Evolutionary conservation across 441 rosid genomes (phyloP), one percentile per base, ranked within the genome.

Genomic region (Oxalis stricta): DNA sequence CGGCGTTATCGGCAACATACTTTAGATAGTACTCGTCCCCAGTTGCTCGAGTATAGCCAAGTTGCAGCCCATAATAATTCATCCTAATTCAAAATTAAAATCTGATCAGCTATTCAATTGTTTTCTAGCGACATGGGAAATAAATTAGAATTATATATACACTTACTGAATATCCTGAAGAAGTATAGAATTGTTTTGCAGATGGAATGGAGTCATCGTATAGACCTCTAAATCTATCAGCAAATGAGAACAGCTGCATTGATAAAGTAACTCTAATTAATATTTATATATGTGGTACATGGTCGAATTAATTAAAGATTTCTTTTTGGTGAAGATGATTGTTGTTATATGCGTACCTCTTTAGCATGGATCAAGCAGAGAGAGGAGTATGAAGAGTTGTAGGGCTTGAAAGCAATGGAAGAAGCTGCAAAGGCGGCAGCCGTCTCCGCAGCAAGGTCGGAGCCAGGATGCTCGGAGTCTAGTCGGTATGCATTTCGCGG

Each of bases 401-500:
- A 81, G 10, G 80, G 89, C 64, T 60, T 75, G 71, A 87, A 87
- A 54, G 84, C 95, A 21, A 84, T 48, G 41, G 95, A 45, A 49
- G 97, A 62, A 7, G 93, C 82, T 16, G 95, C 97, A 43, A 87
- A 52, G 17, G 97, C 89, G 10, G 93, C 89, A 9, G 95, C 79
- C 5, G 91, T 84, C 73, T 84, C 97, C n/a, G 66, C 87, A 0
- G 95, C 91, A 21, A 88, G 61, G 59, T 88, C 95, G 0, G 97
- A 84, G 16, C 95, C 95, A 18, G 91, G 94, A 60, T 77, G 71
- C 10, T 70, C 44, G 20, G 54, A 54, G 48, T 88, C 91, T 21
- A 88, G 53, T 66, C 73, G 79, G 61, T 70, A 84, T 21, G 84
- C 84, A 3, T 72, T 67, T 52, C 97, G 69, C 18, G 84, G 69